These are phyloP conservation scores for Teratosphaeriaceae sp. DNA, from an alignment of 2,329 filamentous ascomycete species.

Conservation along the genomic window DNA sequence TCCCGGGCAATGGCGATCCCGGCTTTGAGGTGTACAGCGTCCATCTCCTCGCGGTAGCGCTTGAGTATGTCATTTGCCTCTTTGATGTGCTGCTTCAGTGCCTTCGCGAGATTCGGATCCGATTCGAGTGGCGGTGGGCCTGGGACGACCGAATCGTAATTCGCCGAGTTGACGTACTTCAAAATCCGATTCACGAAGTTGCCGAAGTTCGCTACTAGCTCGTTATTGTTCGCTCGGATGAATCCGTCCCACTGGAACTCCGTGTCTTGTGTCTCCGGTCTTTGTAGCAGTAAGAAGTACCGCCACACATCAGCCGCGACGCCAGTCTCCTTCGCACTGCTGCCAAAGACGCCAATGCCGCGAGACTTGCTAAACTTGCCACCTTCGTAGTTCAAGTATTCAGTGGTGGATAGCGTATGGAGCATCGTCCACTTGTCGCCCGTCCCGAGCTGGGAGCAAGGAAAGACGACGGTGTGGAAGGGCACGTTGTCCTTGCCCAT, in stretches of 20 bases:
- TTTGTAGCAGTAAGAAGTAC: slow-evolving; percentile 79
- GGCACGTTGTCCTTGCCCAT: slow-evolving; percentile 89
- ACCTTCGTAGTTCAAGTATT: slow-evolving; percentile 81
- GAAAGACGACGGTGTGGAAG: slow-evolving; percentile 90
- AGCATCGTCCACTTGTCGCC: slow-evolving; percentile 83
- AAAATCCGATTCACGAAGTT: slow-evolving; percentile 53
- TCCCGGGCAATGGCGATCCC: slow-evolving; percentile 60
- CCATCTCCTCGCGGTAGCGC: slow-evolving; percentile 61
- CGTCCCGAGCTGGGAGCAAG: slow-evolving; percentile 77
- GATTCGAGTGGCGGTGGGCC: slow-evolving; percentile 12
- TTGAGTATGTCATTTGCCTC: slow-evolving; percentile 62
- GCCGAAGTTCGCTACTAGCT: slow-evolving; percentile 69
- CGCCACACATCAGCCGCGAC: slow-evolving; percentile 85
- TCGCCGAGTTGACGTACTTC: slow-evolving; percentile 65
- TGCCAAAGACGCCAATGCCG: slow-evolving; percentile 85
- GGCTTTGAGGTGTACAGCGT: slow-evolving; percentile 63
- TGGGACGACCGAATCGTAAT: slow-evolving; percentile 45
- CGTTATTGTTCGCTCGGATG: slow-evolving; percentile 79
- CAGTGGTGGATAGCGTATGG: slow-evolving; percentile 80
- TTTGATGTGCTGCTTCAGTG: slow-evolving; percentile 39
- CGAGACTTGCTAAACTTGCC: slow-evolving; percentile 92
- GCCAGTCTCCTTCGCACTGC: slow-evolving; percentile 79
- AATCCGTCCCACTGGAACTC: slow-evolving; percentile 88
- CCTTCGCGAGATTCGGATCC: slow-evolving; percentile 23
- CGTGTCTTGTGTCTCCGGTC: slow-evolving; percentile 78